Percentiles rank a stretch among this genome's conserved stretches.
phyloP scores from a whole-genome alignment of 192 early-diverging fungal genomes.

The Rhizophlyctis rosea region DNA sequence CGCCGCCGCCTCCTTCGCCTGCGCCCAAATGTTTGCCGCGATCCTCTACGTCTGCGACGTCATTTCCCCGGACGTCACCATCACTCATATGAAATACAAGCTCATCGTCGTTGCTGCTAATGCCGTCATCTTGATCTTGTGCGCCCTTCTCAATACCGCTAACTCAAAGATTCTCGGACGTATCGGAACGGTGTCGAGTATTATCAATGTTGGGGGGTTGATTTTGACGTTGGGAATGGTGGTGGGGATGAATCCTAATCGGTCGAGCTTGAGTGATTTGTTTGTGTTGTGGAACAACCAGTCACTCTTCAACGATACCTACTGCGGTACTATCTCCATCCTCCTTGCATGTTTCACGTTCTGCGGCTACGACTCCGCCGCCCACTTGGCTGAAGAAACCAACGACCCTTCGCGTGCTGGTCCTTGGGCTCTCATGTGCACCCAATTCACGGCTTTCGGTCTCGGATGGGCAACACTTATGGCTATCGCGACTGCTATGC shows the following conservation, averaged over 20 bases:
- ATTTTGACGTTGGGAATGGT: too few species aligned
- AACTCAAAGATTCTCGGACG: slow-evolving; percentile 37
- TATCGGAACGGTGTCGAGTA: too few species aligned
- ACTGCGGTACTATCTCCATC: too few species aligned
- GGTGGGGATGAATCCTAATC: too few species aligned
- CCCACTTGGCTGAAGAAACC: slow-evolving; percentile 50
- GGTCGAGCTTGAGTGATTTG: too few species aligned
- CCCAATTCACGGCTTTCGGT: slow-evolving; percentile 29
- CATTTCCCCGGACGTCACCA: too few species aligned
- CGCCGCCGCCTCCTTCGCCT: slow-evolving; percentile 28
- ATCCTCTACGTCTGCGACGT: too few species aligned
- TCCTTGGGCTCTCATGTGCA: slow-evolving; percentile 35
- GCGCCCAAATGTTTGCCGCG: slow-evolving; percentile 24
- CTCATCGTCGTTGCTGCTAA: slow-evolving; percentile 2
- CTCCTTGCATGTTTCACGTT: too few species aligned
- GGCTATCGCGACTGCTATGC: slow-evolving; percentile 29
- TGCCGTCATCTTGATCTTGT: neutral
- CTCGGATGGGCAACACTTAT: slow-evolving; percentile 43
- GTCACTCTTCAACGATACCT: too few species aligned
- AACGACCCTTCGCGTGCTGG: slow-evolving; percentile 34
- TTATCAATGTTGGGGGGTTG: too few species aligned
- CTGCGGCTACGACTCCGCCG: slow-evolving; percentile 47
- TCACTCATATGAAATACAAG: slow-evolving; percentile 4
- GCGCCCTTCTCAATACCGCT: slow-evolving; percentile 27
- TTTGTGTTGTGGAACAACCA: too few species aligned